phyloP scores from a whole-genome alignment of 169 alveolate genomes.

The Perkinsus chesapeaki region DNA sequence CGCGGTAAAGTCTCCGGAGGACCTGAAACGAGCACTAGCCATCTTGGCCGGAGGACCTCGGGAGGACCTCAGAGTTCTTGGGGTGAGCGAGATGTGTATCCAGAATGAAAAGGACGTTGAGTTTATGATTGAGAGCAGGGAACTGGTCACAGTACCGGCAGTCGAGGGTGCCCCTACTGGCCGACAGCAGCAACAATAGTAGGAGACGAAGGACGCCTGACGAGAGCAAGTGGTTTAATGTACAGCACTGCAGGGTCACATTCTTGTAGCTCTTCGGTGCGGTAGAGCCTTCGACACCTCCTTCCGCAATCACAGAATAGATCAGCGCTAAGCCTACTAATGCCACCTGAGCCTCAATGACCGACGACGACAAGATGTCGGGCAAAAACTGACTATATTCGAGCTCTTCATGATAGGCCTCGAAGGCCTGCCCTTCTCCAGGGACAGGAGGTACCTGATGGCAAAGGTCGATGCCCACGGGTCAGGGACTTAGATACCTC shows the following conservation, averaged over 20 bases:
- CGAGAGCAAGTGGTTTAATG: neutral
- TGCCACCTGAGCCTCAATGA: neutral
- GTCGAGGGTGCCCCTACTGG: slow-evolving; percentile 70
- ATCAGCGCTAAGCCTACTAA: neutral
- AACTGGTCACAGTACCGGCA: slow-evolving; percentile 66
- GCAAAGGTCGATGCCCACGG: no score
- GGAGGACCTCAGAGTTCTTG: slow-evolving; percentile 30
- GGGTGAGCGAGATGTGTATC: slow-evolving; percentile 70
- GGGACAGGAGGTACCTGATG: no score
- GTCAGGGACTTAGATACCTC: neutral
- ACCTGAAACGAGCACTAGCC: neutral
- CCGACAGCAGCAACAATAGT: slow-evolving; percentile 59
- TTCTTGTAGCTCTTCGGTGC: neutral
- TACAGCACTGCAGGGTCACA: neutral
- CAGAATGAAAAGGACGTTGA: slow-evolving; percentile 58
- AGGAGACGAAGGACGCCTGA: slow-evolving; percentile 47
- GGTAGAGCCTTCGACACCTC: neutral
- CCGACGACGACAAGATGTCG: no score
- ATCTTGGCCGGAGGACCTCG: neutral
- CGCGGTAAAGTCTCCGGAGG: slow-evolving; percentile 42
- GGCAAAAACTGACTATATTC: no score
- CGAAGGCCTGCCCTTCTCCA: no score
- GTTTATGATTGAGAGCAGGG: slow-evolving; percentile 67
- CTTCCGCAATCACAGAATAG: neutral
- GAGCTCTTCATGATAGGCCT: no score